Percentiles rank a stretch among this genome's conserved stretches.
phyloP scores from a whole-genome alignment of 2,329 filamentous ascomycete species.

The Neophaeococcomyces mojaviensis region DNA sequence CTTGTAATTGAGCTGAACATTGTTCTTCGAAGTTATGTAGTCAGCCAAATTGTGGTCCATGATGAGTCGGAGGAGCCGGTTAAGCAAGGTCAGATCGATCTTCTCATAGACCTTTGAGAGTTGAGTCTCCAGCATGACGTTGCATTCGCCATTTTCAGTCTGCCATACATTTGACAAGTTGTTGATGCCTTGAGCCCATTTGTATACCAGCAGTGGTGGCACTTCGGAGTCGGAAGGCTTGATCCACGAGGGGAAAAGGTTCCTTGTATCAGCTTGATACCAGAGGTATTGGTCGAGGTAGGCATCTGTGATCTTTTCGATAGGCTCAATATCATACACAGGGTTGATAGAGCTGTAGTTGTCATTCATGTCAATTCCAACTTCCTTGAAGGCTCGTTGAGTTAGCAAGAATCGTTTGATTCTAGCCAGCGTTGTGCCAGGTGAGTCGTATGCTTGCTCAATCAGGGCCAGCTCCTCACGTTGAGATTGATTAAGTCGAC shows the following conservation, averaged over 20 bases:
- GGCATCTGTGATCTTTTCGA: constrained; percentile 98
- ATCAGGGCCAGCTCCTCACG: constrained; percentile 94
- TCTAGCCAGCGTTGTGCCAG: constrained; percentile 86
- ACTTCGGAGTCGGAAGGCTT: constrained; percentile 98
- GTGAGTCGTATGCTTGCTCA: constrained; percentile 96
- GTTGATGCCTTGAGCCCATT: constrained; percentile 99
- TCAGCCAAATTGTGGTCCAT: constrained; percentile 99
- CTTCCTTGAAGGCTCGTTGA: constrained; percentile 97
- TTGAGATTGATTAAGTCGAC: constrained; percentile 91
- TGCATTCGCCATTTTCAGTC: constrained; percentile 86
- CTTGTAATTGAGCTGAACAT: constrained; percentile 97
- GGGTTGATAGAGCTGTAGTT: constrained; percentile 99
- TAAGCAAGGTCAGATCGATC: constrained; percentile 92
- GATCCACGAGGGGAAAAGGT: constrained; percentile 97
- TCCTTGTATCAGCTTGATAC: constrained; percentile 97
- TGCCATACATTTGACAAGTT: constrained; percentile 95
- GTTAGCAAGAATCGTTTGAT: constrained; percentile 98
- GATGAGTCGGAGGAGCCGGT: constrained; percentile 83
- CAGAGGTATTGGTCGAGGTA: constrained; percentile 98
- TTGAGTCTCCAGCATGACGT: constrained; percentile 97
- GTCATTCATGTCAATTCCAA: constrained; percentile 99
- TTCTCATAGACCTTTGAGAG: constrained; percentile 99
- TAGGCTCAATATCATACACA: constrained; percentile 96
- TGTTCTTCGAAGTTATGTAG: constrained; percentile 99
- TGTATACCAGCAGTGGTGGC: constrained; percentile 87